A percentile compares a stretch with the other conserved stretches of the same genome.
These are phyloP conservation scores for Pugionium cornutum DNA, from an alignment of 345 rosid genomes.

Conservation along the genomic window DNA sequence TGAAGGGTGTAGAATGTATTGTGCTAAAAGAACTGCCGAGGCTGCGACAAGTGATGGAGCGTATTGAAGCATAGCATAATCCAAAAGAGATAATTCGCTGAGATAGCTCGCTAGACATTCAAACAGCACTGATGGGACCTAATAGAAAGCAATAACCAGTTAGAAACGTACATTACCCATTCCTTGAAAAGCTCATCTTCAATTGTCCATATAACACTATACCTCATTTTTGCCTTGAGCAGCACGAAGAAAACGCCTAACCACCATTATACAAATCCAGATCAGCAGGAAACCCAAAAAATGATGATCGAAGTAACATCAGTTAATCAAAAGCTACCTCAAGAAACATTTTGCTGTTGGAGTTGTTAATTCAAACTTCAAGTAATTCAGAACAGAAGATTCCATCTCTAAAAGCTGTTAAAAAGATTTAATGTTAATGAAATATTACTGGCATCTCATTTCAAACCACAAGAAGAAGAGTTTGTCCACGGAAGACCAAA, in stretches of 20 bases:
- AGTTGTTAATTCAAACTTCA: conserved; percentile 91
- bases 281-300: conserved; percentile 11
- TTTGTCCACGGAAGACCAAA: conserved; percentile 8
- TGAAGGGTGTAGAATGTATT: conserved; percentile 65
- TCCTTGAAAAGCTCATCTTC: background rate
- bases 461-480: conserved; percentile 18
- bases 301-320: background rate
- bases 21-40: conserved; percentile 83
- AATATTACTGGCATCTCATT: background rate
- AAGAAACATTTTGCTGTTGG: conserved; percentile 87
- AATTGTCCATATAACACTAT: conserved; percentile 24
- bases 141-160: conserved; percentile 2
- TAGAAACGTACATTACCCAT: conserved; percentile 4
- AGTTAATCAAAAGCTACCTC: conserved; percentile 49
- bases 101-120: conserved; percentile 85
- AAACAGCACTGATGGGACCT: conserved; percentile 70
- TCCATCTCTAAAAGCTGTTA: conserved; percentile 89
- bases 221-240: conserved; percentile 84
- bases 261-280: conserved; percentile 31
- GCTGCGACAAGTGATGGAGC: conserved; percentile 87
- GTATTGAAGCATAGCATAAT: conserved; percentile 70
- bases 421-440: conserved; percentile 2
- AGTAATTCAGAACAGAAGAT: conserved; percentile 72
- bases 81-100: conserved; percentile 74
- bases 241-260: conserved; percentile 85